Evolutionary conservation across 345 rosid genomes (phyloP), one percentile per base, ranked within the genome.

Genomic region (Barbarea vulgaris): DNA sequence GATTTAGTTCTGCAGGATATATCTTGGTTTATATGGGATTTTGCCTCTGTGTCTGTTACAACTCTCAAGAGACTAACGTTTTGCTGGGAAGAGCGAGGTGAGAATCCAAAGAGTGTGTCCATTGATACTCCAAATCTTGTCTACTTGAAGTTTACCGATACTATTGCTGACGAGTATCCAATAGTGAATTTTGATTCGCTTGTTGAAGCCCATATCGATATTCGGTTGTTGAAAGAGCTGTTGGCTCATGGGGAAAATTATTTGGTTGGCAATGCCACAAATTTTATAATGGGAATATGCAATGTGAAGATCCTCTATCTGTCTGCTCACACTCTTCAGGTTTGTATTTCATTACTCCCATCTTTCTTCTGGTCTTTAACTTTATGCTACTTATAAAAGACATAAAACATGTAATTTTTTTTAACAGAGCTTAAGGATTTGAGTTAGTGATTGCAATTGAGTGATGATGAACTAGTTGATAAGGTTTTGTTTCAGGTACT

Each of bases 401-500:
- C 7, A 9, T 10, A 50, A 7, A 51, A 22, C 8, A 7, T 11
- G 10, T 55, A 56, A 9, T n/a, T 33, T 1, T 30, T 31, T 31
- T 57, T 18, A 10, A 58, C 64, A 18, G 33, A 17, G 9, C 9
- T 59, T 36, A 12, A 34, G 33, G 19, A 21, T 22, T 39, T 61
- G 50, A 37, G 34, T 41, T 24, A 25, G 11, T 39, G 67, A 2
- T 24, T 41, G 34, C 52, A 51, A 9, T 14, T 9, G 27, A 37
- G 5, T 54, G 41, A 11, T 54, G 39, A 36, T 52, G 42, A 12
- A 6, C 17, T 59, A 36, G 47, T 6, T 60, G 55, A 4, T 21
- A 25, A 56, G 66, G 56, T 57, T 57, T 57, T 57, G n/a, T 44
- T 57, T 31, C 56, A 70, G 74, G 74, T 70, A 31, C 56, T 70